These are phyloP conservation scores for Claviceps pazoutovae DNA, from an alignment of 2,329 filamentous ascomycete species.

Conservation along the genomic window DNA sequence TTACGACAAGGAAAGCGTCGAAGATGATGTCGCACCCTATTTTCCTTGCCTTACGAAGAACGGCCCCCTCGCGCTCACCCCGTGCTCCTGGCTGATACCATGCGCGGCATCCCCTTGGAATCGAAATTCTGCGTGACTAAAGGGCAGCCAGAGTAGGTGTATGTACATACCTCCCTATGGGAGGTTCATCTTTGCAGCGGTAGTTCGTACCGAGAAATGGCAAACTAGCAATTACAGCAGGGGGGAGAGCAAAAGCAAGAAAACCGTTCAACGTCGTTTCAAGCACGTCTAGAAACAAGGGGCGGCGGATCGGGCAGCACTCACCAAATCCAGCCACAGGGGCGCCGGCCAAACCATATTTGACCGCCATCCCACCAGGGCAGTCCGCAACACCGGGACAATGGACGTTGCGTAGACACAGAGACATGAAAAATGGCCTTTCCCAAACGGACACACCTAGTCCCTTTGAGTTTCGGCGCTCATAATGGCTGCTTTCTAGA, in stretches of 20 bases:
- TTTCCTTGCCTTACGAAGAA: not conserved
- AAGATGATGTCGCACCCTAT: not conserved
- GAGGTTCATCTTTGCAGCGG: no score
- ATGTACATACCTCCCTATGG: no score
- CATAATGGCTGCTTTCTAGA: not conserved
- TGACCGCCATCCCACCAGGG: not conserved
- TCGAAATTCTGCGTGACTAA: no score
- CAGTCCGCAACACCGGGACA: conserved; percentile 2
- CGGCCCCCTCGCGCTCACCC: no score
- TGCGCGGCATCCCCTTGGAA: no score
- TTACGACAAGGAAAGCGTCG: not conserved
- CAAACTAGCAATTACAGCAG: not conserved
- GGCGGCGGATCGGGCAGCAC: not conserved
- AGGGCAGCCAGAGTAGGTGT: no score
- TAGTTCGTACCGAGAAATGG: no score
- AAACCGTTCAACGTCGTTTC: not conserved
- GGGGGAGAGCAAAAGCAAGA: not conserved
- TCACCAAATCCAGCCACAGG: not conserved
- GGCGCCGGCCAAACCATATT: not conserved
- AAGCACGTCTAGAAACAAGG: not conserved
- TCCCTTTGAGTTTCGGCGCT: not conserved
- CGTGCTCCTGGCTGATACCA: no score
- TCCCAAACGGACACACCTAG: not conserved
- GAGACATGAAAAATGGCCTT: not conserved
- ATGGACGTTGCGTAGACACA: not conserved